Evolutionary conservation across 331 rosid genomes (phyloP), one percentile per base, ranked within the genome.

Genomic region (Phaseolus coccineus): DNA sequence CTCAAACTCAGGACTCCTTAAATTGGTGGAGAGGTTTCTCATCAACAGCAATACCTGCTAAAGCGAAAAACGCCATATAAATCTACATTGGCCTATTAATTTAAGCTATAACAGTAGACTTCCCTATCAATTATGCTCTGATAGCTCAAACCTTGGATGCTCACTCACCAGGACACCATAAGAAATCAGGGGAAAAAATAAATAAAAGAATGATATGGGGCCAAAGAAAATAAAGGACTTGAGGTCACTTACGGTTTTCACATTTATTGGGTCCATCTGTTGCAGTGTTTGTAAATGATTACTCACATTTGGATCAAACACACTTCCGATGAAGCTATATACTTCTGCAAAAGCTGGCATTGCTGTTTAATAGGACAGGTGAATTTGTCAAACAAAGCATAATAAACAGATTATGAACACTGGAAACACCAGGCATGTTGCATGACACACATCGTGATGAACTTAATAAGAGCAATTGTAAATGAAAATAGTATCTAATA

Each of bases 241-340:
- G 28, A 44, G 22, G 30, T 51, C 35, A 82, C 93, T 70, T 86
- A 92, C 97, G 3, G 97, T 88, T 79, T 92, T 88, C 53, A 92
- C 53, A 78, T 89, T 87, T 85, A 90, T 82, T 48, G 87, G 92
- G 74, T 89, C 89, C 96, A 92, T 86, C 84, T 89, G 90, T 76
- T 85, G 89, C 83, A 87, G 85, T 69, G 79, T 92, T 84, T 86
- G 90, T 72, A 87, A 53, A 77, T 92, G 97, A 79, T 83, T 87
- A 76, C 79, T 63, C 24, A 77, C 69, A 79, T 80, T 59, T 22
- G 96, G 92, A 75, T 79, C 78, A 58, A 74, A 74, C 5, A 74
- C 56, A 42, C 57, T 40, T 40, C 78, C 78, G 42, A 57, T 57
- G 57, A 74, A 74, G 42, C 44, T 57, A 35, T 74, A 74, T 42